Percentiles rank a stretch among this genome's conserved stretches.
Conservation (phyloP, 345 rosid species). For the thale cress (Arabidopsis thaliana) region DNA sequence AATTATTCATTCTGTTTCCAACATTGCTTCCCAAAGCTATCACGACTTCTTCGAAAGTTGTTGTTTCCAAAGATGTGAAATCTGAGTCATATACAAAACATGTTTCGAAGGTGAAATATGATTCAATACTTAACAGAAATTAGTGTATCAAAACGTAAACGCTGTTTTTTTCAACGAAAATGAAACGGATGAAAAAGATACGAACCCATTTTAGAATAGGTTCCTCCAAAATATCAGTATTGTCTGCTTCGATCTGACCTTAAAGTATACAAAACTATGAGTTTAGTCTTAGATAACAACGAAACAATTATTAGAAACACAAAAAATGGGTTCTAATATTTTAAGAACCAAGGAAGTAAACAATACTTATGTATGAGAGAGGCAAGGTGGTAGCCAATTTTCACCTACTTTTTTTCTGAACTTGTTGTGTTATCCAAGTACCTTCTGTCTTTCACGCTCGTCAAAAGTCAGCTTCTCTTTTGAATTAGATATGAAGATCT, state of each 20-base stretch:
- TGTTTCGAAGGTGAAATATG: no score
- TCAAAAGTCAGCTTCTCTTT: not conserved
- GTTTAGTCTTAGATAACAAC: no score
- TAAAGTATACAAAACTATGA: no score
- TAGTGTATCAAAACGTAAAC: not conserved
- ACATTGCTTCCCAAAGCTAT: slow-evolving; percentile 94
- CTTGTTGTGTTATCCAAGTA: not conserved
- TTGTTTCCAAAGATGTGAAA: no score
- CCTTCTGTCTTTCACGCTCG: not conserved
- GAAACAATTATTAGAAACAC: no score
- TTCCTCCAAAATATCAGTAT: not conserved
- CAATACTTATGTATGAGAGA: no score
- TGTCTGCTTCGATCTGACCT: not conserved
- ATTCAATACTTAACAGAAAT: no score
- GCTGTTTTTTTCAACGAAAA: not conserved
- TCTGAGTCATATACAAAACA: slow-evolving; percentile 23
- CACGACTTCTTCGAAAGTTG: slow-evolving; percentile 66
- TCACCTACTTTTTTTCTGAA: no score
- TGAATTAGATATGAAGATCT: not conserved
- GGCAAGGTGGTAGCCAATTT: no score
- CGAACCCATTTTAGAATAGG: slow-evolving; percentile 13
- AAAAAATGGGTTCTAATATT: no score
- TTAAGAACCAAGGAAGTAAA: no score
- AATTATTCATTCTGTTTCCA: slow-evolving; percentile 67
- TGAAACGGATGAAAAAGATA: not conserved